Percentiles rank a stretch among this genome's conserved stretches.
phyloP scores from a whole-genome alignment of 163 green algal genomes.

The Picocystis sp. region DNA sequence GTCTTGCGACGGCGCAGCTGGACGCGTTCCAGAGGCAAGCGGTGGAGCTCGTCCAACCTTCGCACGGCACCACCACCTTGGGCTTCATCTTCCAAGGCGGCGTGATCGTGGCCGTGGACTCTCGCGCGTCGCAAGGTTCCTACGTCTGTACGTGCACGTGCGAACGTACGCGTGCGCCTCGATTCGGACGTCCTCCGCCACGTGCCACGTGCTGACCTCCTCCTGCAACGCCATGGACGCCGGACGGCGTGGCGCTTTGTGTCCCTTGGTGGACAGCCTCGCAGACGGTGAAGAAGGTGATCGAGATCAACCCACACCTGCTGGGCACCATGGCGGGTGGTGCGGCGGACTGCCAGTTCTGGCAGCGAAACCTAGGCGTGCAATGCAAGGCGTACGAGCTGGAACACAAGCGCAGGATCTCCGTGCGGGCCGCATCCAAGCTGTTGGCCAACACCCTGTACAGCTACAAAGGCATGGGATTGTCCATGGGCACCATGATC shows the following conservation, averaged over 20 bases:
- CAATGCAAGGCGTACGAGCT: slow-evolving; percentile 96
- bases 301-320: slow-evolving; percentile 97
- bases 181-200: slow-evolving; percentile 15
- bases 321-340: slow-evolving; percentile 98
- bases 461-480: slow-evolving; percentile 86
- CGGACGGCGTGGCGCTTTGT: not conserved
- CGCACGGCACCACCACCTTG: slow-evolving; percentile 94
- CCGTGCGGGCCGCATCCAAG: slow-evolving; percentile 87
- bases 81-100: slow-evolving; percentile 94
- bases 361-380: slow-evolving; percentile 84
- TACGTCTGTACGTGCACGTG: slow-evolving; percentile 71
- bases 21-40: slow-evolving; percentile 85
- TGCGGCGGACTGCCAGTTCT: slow-evolving; percentile 97
- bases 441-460: slow-evolving; percentile 96
- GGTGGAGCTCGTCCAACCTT: slow-evolving; percentile 88
- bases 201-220: not conserved
- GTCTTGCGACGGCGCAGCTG: slow-evolving; percentile 36
- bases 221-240: too few relatives aligned
- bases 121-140: slow-evolving; percentile 78
- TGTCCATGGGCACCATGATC: slow-evolving; percentile 69
- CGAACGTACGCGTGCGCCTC: slow-evolving; percentile 2
- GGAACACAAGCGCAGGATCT: slow-evolving; percentile 86
- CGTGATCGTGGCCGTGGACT: slow-evolving; percentile 96
- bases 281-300: slow-evolving; percentile 97
- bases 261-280: slow-evolving; percentile 40